Evolutionary conservation across 352 stramenopile species (phyloP).

Genomic region (Pythium periplocum): DNA sequence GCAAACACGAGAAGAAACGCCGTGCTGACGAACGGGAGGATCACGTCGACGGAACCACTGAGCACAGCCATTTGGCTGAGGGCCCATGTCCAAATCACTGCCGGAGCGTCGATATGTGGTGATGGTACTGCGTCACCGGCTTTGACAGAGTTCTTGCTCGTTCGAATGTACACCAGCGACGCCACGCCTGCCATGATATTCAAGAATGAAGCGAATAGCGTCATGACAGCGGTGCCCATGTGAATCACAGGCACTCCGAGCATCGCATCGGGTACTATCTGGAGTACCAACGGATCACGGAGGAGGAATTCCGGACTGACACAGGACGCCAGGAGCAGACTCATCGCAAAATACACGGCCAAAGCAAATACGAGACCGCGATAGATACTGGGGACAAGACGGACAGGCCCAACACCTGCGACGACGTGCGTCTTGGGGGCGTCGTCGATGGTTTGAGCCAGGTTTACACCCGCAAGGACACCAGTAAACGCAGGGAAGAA

Average conservation of each 20-base stretch:
- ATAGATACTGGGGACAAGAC: slow-evolving; percentile 39
- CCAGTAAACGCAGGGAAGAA: slow-evolving; percentile 45
- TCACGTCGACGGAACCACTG: slow-evolving; percentile 34
- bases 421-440: no score
- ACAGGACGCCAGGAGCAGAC: slow-evolving; percentile 23
- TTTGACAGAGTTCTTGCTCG: no score
- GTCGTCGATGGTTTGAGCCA: slow-evolving; percentile 11
- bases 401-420: background rate
- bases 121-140: no score
- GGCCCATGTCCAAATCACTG: slow-evolving; percentile 20
- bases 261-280: slow-evolving; percentile 37
- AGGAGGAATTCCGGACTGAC: slow-evolving; percentile 27
- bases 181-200: slow-evolving; percentile 31
- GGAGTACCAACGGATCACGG: slow-evolving; percentile 28
- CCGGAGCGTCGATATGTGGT: background rate
- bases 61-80: slow-evolving; percentile 28
- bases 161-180: no score
- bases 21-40: slow-evolving; percentile 34
- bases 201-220: slow-evolving; percentile 39
- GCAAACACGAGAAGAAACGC: slow-evolving; percentile 45
- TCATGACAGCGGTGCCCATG: slow-evolving; percentile 32
- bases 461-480: slow-evolving; percentile 27
- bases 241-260: slow-evolving; percentile 38
- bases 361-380: slow-evolving; percentile 34
- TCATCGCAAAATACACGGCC: slow-evolving; percentile 26